phyloP scores from a whole-genome alignment of 2,329 filamentous ascomycete genomes.

The Chaetoscypha palmicola region DNA sequence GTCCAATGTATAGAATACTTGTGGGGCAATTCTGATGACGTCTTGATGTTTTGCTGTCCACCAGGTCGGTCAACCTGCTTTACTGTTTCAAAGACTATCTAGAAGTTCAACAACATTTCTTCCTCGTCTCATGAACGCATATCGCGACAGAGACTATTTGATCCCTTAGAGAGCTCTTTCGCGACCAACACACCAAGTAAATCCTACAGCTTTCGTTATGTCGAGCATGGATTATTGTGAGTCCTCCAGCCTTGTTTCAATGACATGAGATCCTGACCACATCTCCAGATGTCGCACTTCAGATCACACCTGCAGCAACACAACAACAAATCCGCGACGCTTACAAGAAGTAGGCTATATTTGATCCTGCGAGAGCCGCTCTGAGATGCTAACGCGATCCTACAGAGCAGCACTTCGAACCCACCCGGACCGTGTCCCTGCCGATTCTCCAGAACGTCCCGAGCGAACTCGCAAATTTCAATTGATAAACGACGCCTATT shows the following conservation, averaged over 20 bases:
- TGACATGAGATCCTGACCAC: background rate
- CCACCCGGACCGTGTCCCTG: slow-evolving; percentile 84
- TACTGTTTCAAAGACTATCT: no score
- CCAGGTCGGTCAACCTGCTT: no score
- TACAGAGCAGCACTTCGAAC: slow-evolving; percentile 77
- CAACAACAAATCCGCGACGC: slow-evolving; percentile 83
- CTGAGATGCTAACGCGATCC: slow-evolving; percentile 14
- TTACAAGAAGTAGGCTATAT: slow-evolving; percentile 69
- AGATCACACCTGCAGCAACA: slow-evolving; percentile 65
- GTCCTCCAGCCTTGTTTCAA: slow-evolving; percentile 13
- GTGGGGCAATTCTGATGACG: no score
- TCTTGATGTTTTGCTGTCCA: no score
- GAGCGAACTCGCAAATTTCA: slow-evolving; percentile 83
- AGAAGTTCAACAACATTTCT: no score
- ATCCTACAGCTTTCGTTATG: no score
- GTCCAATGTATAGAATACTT: no score
- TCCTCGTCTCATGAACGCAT: no score
- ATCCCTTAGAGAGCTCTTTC: no score
- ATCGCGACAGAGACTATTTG: no score
- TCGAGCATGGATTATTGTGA: slow-evolving; percentile 35
- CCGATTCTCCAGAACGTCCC: slow-evolving; percentile 74
- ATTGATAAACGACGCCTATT: slow-evolving; percentile 88
- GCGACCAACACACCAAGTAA: no score
- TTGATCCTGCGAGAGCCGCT: slow-evolving; percentile 1
- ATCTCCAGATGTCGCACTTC: slow-evolving; percentile 61